phyloP scores from a whole-genome alignment of 2,329 filamentous ascomycete species.

The Phoma sp. region DNA sequence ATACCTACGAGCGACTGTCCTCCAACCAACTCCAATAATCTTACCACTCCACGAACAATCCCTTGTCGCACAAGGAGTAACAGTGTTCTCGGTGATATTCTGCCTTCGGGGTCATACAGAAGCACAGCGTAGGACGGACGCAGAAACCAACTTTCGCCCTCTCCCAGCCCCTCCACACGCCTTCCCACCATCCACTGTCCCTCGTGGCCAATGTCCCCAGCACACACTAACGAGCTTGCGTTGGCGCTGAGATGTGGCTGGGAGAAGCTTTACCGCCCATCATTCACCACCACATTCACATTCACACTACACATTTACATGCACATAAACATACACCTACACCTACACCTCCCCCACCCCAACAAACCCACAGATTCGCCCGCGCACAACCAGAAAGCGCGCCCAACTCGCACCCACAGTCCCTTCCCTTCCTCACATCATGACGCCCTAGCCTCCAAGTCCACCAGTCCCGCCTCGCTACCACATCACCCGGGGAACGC shows the following conservation, averaged over 20 bases:
- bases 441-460: too few species aligned
- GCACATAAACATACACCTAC: background rate
- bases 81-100: background rate
- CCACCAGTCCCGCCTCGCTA: too few species aligned
- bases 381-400: too few species aligned
- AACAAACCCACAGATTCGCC: background rate
- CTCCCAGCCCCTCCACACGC: constrained; percentile 18
- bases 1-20: too few species aligned
- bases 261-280: constrained; percentile 2
- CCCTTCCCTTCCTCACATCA: too few species aligned
- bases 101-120: background rate
- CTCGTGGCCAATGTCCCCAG: constrained; percentile 6
- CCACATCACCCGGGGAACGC: too few species aligned
- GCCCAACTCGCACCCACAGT: too few species aligned
- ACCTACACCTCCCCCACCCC: background rate
- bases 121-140: background rate
- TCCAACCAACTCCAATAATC: background rate
- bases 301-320: background rate
- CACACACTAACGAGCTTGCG: constrained; percentile 1
- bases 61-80: background rate
- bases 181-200: background rate
- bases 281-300: too few species aligned
- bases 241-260: constrained; percentile 16
- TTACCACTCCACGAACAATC: background rate
- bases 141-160: background rate